Evolutionary conservation across 2,329 filamentous ascomycete species (phyloP).

Genomic region (Colletotrichum graminicola): DNA sequence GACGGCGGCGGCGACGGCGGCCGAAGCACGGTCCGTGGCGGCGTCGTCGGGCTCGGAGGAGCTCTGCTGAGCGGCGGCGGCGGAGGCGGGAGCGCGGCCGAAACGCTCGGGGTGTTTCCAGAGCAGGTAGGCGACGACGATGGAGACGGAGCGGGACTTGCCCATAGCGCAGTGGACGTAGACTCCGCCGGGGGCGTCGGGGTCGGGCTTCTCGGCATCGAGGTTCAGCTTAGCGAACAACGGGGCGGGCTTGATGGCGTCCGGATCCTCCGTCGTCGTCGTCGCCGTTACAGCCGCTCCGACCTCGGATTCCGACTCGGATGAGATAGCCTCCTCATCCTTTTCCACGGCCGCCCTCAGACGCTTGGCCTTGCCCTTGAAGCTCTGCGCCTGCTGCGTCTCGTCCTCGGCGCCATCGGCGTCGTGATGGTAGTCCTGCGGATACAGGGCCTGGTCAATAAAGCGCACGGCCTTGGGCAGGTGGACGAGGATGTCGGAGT

Average conservation of each 20-base stretch:
- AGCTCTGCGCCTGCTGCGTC: not conserved
- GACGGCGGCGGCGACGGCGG: slow-evolving; percentile 73
- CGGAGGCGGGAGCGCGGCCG: slow-evolving; percentile 57
- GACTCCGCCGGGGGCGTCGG: slow-evolving; percentile 56
- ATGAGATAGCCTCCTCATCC: slow-evolving; percentile 8
- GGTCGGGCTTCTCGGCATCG: slow-evolving; percentile 39
- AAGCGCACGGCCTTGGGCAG: slow-evolving; percentile 84
- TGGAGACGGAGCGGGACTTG: slow-evolving; percentile 90
- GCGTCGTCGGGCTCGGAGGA: slow-evolving; percentile 41
- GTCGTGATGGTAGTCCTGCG: not conserved
- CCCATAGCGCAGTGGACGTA: slow-evolving; percentile 88
- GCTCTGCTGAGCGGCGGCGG: slow-evolving; percentile 44
- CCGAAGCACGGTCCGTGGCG: slow-evolving; percentile 53
- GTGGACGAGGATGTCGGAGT: slow-evolving; percentile 86
- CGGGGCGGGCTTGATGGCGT: slow-evolving; percentile 32
- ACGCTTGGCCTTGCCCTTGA: slow-evolving; percentile 30
- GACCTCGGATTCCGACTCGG: slow-evolving; percentile 6
- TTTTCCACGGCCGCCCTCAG: slow-evolving; percentile 26
- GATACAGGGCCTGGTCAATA: slow-evolving; percentile 79
- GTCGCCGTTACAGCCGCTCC: not conserved
- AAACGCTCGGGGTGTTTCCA: slow-evolving; percentile 71
- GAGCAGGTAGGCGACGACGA: slow-evolving; percentile 87
- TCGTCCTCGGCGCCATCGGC: not conserved
- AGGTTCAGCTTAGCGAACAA: slow-evolving; percentile 32
- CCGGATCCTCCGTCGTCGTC: slow-evolving; percentile 4